These are phyloP conservation scores for Kuraishia piskuri DNA, from an alignment of 805 yeast genomes.

Conservation along the genomic window DNA sequence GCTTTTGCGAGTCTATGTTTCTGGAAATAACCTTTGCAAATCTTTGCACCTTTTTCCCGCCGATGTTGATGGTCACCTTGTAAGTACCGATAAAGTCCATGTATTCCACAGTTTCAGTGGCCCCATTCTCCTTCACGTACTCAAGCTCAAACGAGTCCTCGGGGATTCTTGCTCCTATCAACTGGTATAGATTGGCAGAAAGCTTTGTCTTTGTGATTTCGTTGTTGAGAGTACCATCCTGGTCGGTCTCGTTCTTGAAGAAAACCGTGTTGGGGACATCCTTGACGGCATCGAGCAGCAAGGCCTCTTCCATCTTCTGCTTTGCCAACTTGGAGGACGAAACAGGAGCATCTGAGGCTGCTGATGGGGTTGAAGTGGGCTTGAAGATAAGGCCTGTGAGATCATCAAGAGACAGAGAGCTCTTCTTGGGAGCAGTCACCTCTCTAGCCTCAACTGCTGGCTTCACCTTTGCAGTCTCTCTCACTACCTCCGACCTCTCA, in stretches of 20 bases:
- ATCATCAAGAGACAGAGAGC: conserved; percentile 17
- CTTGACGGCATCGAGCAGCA: neutral
- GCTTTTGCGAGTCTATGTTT: neutral
- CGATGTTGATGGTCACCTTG: conserved; percentile 1
- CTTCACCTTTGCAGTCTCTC: conserved; percentile 7
- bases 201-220: neutral
- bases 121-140: neutral
- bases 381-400: conserved; percentile 16
- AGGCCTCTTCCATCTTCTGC: neutral
- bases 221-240: conserved; percentile 2
- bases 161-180: conserved; percentile 1
- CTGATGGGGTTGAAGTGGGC: conserved; percentile 11
- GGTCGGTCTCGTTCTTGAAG: conserved; percentile 10
- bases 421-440: conserved; percentile 1
- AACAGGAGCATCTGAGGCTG: conserved; percentile 11
- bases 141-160: neutral
- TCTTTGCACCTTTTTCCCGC: neutral
- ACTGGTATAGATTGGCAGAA: neutral
- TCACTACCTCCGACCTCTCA: conserved; percentile 8
- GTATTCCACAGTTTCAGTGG: neutral
- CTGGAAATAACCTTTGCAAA: conserved; percentile 1
- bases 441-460: neutral
- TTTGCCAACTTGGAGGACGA: neutral
- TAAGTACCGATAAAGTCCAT: conserved; percentile 1
- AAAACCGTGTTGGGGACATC: conserved; percentile 19